Conservation (phyloP, 208 protist genomes). For the Leishmania turanica region DNA sequence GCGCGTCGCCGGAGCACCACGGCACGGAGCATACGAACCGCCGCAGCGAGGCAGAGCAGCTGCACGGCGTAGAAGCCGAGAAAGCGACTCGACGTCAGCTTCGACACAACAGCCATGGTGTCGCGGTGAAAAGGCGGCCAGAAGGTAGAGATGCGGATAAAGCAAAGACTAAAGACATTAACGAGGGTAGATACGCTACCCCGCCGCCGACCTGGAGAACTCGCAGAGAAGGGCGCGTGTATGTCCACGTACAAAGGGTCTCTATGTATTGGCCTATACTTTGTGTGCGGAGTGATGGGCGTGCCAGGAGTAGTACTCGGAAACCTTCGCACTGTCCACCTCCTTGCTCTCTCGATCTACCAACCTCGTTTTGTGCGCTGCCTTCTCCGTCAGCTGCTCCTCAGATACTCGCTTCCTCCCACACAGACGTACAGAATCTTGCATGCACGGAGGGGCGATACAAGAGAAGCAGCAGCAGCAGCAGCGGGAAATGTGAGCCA, state of each 20-base stretch:
- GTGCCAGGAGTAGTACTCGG: not conserved
- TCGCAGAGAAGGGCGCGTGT: not conserved
- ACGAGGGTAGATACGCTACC: not conserved
- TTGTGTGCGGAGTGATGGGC: too few species aligned
- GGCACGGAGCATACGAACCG: conserved; percentile 23
- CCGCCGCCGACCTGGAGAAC: not conserved
- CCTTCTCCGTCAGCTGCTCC: too few species aligned
- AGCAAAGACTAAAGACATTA: not conserved
- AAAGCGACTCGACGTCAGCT: conserved; percentile 25
- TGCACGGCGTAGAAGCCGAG: conserved; percentile 37
- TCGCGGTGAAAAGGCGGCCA: not conserved
- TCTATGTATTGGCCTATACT: not conserved
- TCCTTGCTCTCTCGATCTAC: not conserved
- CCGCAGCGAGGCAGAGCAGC: conserved; percentile 32
- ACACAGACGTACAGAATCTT: not conserved
- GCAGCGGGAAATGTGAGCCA: not conserved
- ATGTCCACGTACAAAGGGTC: not conserved
- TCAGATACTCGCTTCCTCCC: not conserved
- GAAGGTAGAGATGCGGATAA: not conserved
- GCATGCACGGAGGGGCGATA: not conserved
- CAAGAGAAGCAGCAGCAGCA: not conserved
- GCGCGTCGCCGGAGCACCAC: conserved; percentile 15
- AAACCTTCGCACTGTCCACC: not conserved
- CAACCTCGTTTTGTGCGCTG: not conserved
- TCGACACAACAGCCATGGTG: conserved; percentile 35